Base-by-base conservation (phyloP, 2,329 filamentous ascomycete species). In the Periglandula ipomoeae region DNA sequence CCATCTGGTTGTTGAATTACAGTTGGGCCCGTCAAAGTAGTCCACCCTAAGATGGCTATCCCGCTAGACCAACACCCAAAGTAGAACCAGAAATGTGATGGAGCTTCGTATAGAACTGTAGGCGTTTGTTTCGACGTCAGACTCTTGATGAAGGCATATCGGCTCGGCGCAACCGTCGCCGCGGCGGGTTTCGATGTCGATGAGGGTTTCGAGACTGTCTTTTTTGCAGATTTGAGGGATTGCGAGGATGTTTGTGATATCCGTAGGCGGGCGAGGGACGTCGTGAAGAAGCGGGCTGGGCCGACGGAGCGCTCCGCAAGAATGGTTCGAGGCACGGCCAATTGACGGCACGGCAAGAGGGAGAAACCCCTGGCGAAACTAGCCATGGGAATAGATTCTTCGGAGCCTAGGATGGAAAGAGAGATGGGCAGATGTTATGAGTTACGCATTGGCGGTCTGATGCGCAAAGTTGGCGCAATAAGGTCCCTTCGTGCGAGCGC, bases 31-130 rank as follows among this genome's bases (percentile, higher is more conserved):
- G 66, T 69, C 44, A 67, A 50, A 9, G 51, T 55, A 4, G 65
- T 65, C 66, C 66, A 69, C 1, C 55, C 50, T 17, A 69, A 51
- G 26, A 69, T 62, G 7, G 58, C 75, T 20, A 71, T 52, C 2
- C 76, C 76, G 23, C 78, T 74, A 13, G 68, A 62, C 63, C 82
- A 82, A 59, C 78, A 79, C 41, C 78, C 76, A 55, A 78, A 60
- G 53, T 84, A 73, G 62, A 82, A 84, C 65, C 74, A 72, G 49
- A 76, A 75, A 58, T 86, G 82, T 1, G 81, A 80, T 13, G 80
- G 79, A 1, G 77, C 75, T 57, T 82, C 72, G 68, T 85, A 88
- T 39, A 88, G 70, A 3, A 77, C 64, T 7, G 83, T 80, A 5
- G 76, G 72, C 2, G 71, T 66, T n/a, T 71, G 59, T 53, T 78